Evolutionary conservation across 257 asterid species (phyloP).

Genomic region (Salvia splendens): DNA sequence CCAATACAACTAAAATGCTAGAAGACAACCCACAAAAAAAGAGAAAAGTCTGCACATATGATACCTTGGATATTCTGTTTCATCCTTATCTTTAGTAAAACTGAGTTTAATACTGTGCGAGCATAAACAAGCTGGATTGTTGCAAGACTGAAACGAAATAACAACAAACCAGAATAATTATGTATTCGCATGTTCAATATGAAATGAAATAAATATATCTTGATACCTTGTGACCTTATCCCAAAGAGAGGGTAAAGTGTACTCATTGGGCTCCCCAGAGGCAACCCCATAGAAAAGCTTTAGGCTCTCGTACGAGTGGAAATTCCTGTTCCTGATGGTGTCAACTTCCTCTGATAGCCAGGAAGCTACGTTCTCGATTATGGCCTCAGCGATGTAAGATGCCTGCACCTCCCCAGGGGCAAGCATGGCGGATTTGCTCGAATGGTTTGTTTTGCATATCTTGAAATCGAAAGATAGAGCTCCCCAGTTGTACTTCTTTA

Average conservation of each 20-base stretch:
- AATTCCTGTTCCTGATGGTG: constrained; percentile 5
- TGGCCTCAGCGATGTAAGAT: constrained; percentile 17
- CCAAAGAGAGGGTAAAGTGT: constrained; percentile 28
- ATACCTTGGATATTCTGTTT: too few relatives aligned
- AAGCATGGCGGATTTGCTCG: constrained; percentile 24
- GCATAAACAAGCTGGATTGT: too few relatives aligned
- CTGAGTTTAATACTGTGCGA: too few relatives aligned
- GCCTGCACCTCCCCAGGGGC: constrained; percentile 32
- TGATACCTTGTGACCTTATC: constrained; percentile 6
- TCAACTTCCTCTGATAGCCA: constrained; percentile 2
- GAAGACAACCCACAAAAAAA: too few relatives aligned
- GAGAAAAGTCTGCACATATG: too few relatives aligned
- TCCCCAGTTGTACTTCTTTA: constrained; percentile 31
- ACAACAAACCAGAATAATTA: too few relatives aligned
- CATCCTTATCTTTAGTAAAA: too few relatives aligned
- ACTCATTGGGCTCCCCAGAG: constrained; percentile 20
- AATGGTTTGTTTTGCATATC: constrained; percentile 22
- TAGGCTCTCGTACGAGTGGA: constrained; percentile 26
- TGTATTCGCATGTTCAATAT: too few relatives aligned
- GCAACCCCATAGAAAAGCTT: constrained; percentile 13
- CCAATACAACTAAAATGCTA: too few relatives aligned
- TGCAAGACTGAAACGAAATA: too few relatives aligned
- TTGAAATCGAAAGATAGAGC: constrained; percentile 30
- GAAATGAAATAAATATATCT: too few relatives aligned
- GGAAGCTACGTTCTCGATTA: constrained; percentile 26